Evolutionary conservation across 345 rosid genomes (phyloP), one percentile per base, ranked within the genome.

Genomic region (Ceriops tagal): DNA sequence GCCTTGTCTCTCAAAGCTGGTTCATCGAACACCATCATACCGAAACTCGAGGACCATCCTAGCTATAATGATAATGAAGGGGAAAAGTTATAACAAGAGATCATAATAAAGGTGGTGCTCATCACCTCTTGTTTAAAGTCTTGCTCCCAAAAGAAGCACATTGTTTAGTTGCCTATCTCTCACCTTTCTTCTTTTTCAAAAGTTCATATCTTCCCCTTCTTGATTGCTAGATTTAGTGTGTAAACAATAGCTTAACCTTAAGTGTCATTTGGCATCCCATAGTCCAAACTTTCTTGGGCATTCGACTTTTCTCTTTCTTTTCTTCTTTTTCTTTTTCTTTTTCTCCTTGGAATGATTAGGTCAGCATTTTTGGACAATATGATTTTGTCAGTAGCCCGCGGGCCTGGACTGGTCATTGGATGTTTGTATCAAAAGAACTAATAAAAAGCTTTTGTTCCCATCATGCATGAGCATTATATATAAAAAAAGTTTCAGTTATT

Each of bases 41-140:
- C 73, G 63, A 71, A 73, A 68, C 49, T 59, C 3, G 79, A 53
- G 73, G 73, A 62, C 73, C 78, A 64, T 72, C 49, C 53, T 27
- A 56, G 34, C 34, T 49, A 61, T 43, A 13, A n/a, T n/a, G 5
- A 35, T 55, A 21, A 68, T 64, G 35, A 5, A 35, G 52, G 32
- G 24, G 31, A 47, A 43, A 47, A 56, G 10, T 51, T 6, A 24
- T 51, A 5, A 35, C 27, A 32, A 64, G 65, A 21, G 60, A 27
- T 13, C 52, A 3, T 0, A 65, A 53, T 27, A 53, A 39, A 28
- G 66, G 34, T 24, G 21, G 60, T 47, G 64, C 53, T 75, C 24
- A 62, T 30, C 28, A 46, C 52, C 49, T 69, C 24, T 8, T 46
- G 21, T 59, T 39, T 32, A 62, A 26, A 72, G 51, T 37, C 55